Evolutionary conservation across 495 filamentous ascomycete genomes (phyloP), one percentile per base, ranked within the genome.

Genomic region (Letharia columbiana): DNA sequence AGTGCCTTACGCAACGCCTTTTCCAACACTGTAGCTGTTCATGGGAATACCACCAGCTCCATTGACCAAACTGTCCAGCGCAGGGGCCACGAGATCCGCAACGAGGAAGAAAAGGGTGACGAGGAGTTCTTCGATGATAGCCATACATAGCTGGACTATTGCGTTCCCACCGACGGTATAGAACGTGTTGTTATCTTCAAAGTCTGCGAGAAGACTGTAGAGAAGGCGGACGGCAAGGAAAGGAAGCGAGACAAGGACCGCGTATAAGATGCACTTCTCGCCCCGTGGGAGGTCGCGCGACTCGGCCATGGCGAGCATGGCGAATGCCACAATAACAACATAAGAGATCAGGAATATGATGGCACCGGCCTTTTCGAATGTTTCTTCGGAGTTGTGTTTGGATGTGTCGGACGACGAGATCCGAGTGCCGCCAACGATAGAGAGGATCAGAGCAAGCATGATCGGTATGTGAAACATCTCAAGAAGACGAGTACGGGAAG

Each of bases 171-270:
- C 49, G 7, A 60, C 17, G 17, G 65, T 35, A 40, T 44, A 31
- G 61, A 68, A 50, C 10, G 42, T 62, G 50, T 45, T 42, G 42
- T 50, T 31, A 37, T 69, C 33, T 40, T 44, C n/a, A 49, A 70
- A 70, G 20, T 45, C 57, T 4, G 47, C 68, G 11, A 70, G 40
- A 23, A 68, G 40, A 35, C 50, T 52, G 62, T 68, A 70, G 13
- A 68, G 35, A 33, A 70, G 33, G n/a, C 68, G 65, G 15, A 61
- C 42, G 17, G 66, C 66, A 40, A 70, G 37, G n/a, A 70, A 60
- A 41, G 68, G 66, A 13, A 68, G 41, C 39, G 66, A 61, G 28
- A n/a, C 52, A 2, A 65, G 42, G 35, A 70, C 66, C n/a, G 68
- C 66, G 39, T 52, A 44, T 7, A 70, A 35, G 39, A 70, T 61